Evolutionary conservation across 2,329 filamentous ascomycete species (phyloP).

Genomic region (Camillea tinctor): DNA sequence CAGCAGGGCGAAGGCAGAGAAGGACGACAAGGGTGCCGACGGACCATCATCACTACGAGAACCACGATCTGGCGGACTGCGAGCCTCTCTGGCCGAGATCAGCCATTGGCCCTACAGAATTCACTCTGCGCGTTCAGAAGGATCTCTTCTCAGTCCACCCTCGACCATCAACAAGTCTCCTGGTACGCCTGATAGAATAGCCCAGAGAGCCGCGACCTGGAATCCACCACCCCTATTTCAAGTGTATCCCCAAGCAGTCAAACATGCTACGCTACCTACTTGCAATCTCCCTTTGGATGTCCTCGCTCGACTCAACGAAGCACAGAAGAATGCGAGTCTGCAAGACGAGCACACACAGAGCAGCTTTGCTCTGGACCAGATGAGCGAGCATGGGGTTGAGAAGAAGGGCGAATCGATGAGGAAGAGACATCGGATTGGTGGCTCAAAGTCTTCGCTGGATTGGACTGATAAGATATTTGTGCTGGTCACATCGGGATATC

Average conservation of each 20-base stretch:
- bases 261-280: constrained; percentile 68
- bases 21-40: constrained; percentile 29
- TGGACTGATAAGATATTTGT: constrained; percentile 73
- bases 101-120: constrained; percentile 42
- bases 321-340: constrained; percentile 42
- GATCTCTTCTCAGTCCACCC: constrained; percentile 28
- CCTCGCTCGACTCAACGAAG: constrained; percentile 61
- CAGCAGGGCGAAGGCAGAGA: constrained; percentile 41
- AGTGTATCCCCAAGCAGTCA: constrained; percentile 80
- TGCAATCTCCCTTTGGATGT: constrained; percentile 67
- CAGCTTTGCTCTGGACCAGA: constrained; percentile 21
- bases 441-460: constrained; percentile 50
- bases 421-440: constrained; percentile 46
- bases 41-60: constrained; percentile 31
- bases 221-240: constrained; percentile 78
- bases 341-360: constrained; percentile 35
- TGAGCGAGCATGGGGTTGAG: constrained; percentile 29
- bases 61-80: constrained; percentile 39
- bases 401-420: constrained; percentile 42
- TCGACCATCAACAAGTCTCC: constrained; percentile 16
- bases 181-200: constrained; percentile 9
- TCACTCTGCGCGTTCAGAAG: constrained; percentile 37
- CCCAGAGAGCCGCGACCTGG: constrained; percentile 41
- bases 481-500: constrained; percentile 66
- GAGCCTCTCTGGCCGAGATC: constrained; percentile 47